Percentiles rank a stretch among this genome's conserved stretches.
phyloP scores from a whole-genome alignment of 169 alveolate genomes.

The Plasmodium billcollinsi region DNA sequence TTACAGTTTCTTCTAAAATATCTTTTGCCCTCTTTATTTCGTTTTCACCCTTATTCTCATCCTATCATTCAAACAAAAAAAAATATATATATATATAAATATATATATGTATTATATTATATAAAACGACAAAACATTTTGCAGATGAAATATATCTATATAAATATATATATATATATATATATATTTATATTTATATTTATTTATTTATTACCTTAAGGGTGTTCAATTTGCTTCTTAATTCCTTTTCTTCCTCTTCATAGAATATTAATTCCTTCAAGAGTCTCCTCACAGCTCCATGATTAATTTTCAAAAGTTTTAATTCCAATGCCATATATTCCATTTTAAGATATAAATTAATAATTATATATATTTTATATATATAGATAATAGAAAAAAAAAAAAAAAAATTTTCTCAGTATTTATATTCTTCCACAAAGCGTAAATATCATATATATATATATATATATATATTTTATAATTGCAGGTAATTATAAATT shows the following conservation, averaged over 20 bases:
- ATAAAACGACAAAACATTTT: not conserved
- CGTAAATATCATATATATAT: not conserved
- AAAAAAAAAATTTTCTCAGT: not conserved
- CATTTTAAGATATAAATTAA: constrained; percentile 7
- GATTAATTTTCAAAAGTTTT: constrained; percentile 34
- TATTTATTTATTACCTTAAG: constrained; percentile 24
- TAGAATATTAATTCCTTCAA: constrained; percentile 36
- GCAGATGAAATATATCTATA: not conserved
- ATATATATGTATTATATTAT: not conserved
- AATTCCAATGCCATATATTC: constrained; percentile 18
- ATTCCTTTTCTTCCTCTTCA: constrained; percentile 53
- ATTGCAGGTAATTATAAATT: not conserved
- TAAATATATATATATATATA: not conserved
- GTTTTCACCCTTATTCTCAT: not conserved
- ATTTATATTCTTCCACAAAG: not conserved
- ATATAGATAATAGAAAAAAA: not conserved
- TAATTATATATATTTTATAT: not conserved
- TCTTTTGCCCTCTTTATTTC: constrained; percentile 36
- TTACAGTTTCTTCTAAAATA: constrained; percentile 41
- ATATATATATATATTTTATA: not conserved
- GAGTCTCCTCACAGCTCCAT: constrained; percentile 56
- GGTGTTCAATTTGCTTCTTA: constrained; percentile 6
- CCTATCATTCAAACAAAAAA: constrained; percentile 4
- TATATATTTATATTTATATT: not conserved
- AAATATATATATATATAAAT: not conserved